Conservation (phyloP, 768 basidiomycete species). For the Rhodosporidiobolus sp. region DNA sequence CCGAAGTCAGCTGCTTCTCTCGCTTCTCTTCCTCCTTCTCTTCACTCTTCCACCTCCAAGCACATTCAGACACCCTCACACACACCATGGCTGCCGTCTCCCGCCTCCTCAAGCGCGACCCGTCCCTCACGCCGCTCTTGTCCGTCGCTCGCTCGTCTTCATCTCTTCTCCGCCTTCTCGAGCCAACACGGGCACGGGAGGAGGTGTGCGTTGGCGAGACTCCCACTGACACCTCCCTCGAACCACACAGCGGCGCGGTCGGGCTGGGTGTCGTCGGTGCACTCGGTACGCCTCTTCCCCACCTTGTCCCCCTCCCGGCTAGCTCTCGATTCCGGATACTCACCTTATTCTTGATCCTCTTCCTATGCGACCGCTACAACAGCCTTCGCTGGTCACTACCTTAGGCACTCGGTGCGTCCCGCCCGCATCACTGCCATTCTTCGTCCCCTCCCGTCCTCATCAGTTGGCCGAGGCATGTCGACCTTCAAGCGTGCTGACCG, state of each 20-base stretch:
- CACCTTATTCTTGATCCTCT: neutral
- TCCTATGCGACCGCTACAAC: neutral
- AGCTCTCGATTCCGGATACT: neutral
- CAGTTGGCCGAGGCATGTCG: too few species aligned
- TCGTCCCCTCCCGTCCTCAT: neutral
- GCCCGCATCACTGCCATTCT: neutral
- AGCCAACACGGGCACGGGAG: too few species aligned
- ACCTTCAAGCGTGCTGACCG: too few species aligned
- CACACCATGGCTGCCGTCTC: slow-evolving; percentile 12
- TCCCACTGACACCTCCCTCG: neutral
- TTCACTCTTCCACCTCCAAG: neutral
- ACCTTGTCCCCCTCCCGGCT: neutral
- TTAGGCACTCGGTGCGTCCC: slow-evolving; percentile 14
- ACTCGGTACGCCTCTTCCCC: neutral
- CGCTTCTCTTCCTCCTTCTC: too few species aligned
- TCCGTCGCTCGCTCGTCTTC: neutral
- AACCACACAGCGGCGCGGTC: slow-evolving; percentile 9
- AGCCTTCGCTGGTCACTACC: slow-evolving; percentile 20
- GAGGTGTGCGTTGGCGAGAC: too few species aligned
- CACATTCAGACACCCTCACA: neutral
- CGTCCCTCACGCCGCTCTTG: slow-evolving; percentile 28
- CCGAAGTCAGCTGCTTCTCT: too few species aligned
- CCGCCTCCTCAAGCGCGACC: slow-evolving; percentile 24
- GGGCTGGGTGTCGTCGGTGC: slow-evolving; percentile 14
- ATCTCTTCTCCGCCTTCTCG: neutral